A percentile compares a stretch with the other conserved stretches of the same genome.
Conservation (phyloP, 306 rosid species). For the Dryas alaskensis region DNA sequence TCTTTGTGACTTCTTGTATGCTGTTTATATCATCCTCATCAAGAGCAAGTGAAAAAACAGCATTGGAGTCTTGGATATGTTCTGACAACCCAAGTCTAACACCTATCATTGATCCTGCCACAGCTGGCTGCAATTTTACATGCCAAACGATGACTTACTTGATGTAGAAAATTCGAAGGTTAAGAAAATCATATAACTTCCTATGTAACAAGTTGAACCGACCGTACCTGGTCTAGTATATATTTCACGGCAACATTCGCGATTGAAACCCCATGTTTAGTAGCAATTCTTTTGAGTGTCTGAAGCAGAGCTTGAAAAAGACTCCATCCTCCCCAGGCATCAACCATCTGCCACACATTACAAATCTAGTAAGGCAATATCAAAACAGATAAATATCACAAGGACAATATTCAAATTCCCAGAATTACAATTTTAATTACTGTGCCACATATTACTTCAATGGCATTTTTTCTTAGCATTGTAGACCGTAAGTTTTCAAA, state of each 20-base stretch:
- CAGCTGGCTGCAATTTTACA: constrained; percentile 65
- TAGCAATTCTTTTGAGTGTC: constrained; percentile 74
- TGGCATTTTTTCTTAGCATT: not conserved
- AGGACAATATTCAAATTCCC: not conserved
- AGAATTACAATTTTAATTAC: not conserved
- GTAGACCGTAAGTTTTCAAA: not conserved
- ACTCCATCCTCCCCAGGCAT: constrained; percentile 98
- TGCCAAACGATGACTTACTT: constrained; percentile 11
- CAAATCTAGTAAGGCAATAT: not conserved
- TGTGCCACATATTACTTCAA: not conserved
- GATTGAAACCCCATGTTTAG: constrained; percentile 78
- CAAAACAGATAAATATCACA: not conserved
- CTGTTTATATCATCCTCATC: constrained; percentile 75
- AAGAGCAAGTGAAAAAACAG: constrained; percentile 78
- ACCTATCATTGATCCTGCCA: constrained; percentile 97
- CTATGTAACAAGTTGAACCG: constrained; percentile 6
- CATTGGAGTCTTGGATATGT: constrained; percentile 67
- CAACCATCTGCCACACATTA: constrained; percentile 66
- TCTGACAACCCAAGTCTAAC: constrained; percentile 91
- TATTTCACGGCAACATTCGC: constrained; percentile 80
- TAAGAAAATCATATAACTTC: constrained; percentile 2
- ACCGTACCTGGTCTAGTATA: constrained; percentile 72
- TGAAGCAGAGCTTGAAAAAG: constrained; percentile 78
- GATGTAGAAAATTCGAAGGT: not conserved
- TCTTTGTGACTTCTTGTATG: constrained; percentile 63